phyloP scores from a whole-genome alignment of 2,329 filamentous ascomycete genomes.

The Claviceps sorghi region DNA sequence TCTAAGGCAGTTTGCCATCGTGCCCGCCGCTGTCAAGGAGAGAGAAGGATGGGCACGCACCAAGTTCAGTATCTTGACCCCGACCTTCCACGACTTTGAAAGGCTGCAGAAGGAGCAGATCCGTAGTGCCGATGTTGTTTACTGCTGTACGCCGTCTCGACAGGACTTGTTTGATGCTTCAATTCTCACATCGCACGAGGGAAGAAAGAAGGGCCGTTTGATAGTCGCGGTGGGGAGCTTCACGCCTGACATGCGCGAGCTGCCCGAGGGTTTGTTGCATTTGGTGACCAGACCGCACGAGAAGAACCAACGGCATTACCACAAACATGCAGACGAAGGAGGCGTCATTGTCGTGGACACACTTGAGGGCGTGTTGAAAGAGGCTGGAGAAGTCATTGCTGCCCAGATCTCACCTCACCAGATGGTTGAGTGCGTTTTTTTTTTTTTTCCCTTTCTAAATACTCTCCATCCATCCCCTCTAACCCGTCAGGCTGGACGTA shows the following conservation, averaged over 20 bases:
- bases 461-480: too few species aligned
- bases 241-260: constrained; percentile 62
- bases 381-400: constrained; percentile 76
- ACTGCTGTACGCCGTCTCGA: constrained; percentile 71
- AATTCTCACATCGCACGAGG: constrained; percentile 58
- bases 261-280: constrained; percentile 61
- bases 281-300: constrained; percentile 40
- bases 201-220: constrained; percentile 53
- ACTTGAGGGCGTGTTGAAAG: constrained; percentile 62
- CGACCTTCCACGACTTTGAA: constrained; percentile 51
- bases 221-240: constrained; percentile 60
- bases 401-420: constrained; percentile 59
- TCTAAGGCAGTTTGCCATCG: constrained; percentile 31
- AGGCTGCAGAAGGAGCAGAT: constrained; percentile 58
- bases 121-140: constrained; percentile 61
- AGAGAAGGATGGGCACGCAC: constrained; percentile 48
- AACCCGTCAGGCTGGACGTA: too few species aligned
- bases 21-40: constrained; percentile 29
- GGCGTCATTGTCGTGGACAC: constrained; percentile 61
- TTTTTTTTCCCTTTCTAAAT: too few species aligned
- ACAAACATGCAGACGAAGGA: constrained; percentile 50
- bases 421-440: constrained; percentile 55
- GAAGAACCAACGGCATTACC: constrained; percentile 40
- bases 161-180: constrained; percentile 59
- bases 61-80: constrained; percentile 56